These are phyloP conservation scores for Stereum hirsutum DNA, from an alignment of 1,284 basidiomycete species.

Conservation along the genomic window DNA sequence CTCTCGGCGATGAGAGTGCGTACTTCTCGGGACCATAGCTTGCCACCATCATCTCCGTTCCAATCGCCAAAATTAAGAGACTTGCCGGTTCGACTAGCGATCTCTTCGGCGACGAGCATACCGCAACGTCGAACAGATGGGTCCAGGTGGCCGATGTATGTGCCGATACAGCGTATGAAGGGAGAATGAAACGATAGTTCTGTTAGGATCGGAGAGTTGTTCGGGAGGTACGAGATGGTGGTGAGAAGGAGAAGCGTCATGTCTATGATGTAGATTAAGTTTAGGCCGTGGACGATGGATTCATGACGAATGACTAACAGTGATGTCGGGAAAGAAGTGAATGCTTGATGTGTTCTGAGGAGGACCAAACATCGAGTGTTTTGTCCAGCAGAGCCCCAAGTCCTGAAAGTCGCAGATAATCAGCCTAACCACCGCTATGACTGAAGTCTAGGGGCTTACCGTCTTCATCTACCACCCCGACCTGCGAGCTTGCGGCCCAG, in stretches of 20 bases:
- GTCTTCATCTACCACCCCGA: slow-evolving; percentile 24
- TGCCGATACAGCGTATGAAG: slow-evolving; percentile 69
- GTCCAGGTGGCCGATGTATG: slow-evolving; percentile 77
- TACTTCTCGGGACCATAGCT: slow-evolving; percentile 53
- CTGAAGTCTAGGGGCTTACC: slow-evolving; percentile 17
- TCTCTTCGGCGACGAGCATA: slow-evolving; percentile 86
- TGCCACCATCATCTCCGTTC: slow-evolving; percentile 72
- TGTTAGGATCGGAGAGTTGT: slow-evolving; percentile 25
- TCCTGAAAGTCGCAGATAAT: slow-evolving; percentile 23
- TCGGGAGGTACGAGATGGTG: slow-evolving; percentile 48
- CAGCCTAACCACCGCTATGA: background rate
- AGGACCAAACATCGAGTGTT: slow-evolving; percentile 53
- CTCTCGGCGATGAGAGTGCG: slow-evolving; percentile 39
- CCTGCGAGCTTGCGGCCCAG: slow-evolving; percentile 41
- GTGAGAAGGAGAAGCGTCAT: slow-evolving; percentile 65
- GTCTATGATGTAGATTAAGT: slow-evolving; percentile 29
- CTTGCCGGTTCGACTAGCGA: slow-evolving; percentile 53
- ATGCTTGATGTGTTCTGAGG: slow-evolving; percentile 60
- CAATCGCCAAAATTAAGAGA: slow-evolving; percentile 76
- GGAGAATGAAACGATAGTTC: slow-evolving; percentile 41
- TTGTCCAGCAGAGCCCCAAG: slow-evolving; percentile 37
- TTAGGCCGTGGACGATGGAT: background rate
- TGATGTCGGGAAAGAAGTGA: slow-evolving; percentile 61
- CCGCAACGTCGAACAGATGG: slow-evolving; percentile 77
- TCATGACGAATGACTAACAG: slow-evolving; percentile 35